Base-by-base conservation (phyloP, 768 basidiomycete species). In the Podaxis pistillaris region DNA sequence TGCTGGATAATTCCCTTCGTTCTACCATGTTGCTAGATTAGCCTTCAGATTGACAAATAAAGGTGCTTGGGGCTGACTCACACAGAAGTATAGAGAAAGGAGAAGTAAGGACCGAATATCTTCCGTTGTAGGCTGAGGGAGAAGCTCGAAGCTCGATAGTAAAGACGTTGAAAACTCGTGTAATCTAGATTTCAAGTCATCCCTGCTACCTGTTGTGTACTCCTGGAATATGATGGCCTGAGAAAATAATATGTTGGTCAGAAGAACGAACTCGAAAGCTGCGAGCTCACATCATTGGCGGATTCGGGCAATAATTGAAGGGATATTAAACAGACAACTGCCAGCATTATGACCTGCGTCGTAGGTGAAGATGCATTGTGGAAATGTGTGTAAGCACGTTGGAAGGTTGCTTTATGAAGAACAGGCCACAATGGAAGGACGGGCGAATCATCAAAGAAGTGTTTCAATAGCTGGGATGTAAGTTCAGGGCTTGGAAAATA, bases 241-340 rank as follows among this genome's bases (percentile, higher is more conserved):
- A 28, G 56, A 22, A 33, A 41, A 30, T 15, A 22, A 28, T 24
- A 12, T 7, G 24, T 60, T 22, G 50, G 58, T 13, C 7, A 9
- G 15, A 13, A 47, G 7, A 12, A 56, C n/a, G 4, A n/a, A 19
- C 17, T 8, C 22, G 6, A 28, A 47, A 58, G 12, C 15, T 33
- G 33, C 33, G 38, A 38, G 56, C 68, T 15, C 44, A 69, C 68
- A 62, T 69, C 57, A 28, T 57, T 41, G 2, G 63, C 28, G 15
- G 64, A 58, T 56, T 55, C 44, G 6, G 68, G 66, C 28, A 69
- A 63, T 56, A 66, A 64, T 55, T 68, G 68, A 8, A 68, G 47
- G 19, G 68, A 67, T 13, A 64, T 52, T n/a, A 64, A 51, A 51
- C 66, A 63, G 6, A 68, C 54, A 5, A 62, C 66, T 13, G 67